Evolutionary conservation across 1,284 basidiomycete species (phyloP), one percentile per base, ranked within the genome.

Genomic region (Neolentinus lepideus): DNA sequence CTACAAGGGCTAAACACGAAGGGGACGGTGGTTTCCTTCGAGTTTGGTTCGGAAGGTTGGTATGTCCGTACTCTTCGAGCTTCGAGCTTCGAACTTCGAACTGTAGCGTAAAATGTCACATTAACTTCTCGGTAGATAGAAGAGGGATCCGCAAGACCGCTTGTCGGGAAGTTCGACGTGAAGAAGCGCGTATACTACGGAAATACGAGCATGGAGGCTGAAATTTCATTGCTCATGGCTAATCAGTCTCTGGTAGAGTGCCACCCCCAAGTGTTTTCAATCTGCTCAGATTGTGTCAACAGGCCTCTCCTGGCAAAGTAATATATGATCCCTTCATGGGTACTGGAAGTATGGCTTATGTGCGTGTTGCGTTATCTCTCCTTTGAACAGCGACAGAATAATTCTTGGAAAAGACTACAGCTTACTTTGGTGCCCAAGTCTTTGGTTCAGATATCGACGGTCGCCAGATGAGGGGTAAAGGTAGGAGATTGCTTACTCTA

Each of bases 381-480:
- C 33, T 58, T 47, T 21, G 19, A 55, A 45, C 22, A 47, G 57
- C 47, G 54, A 53, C n/a, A 14, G 26, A 29, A 48, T 33, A 16
- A 26, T 27, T 21, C 12, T 38, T 26, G 8, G 50, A 24, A 2
- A 21, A 92, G 88, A 89, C 89, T 1, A 80, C 81, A 2, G 91
- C 93, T 0, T 81, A 93, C 65, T 97, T 96, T 62, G 97, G 97
- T 12, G 90, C 94, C 0, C 73, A 84, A 51, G 83, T 95, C 0
- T 84, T 92, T 56, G 97, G 96, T 3, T 96, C 92, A 26, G 97
- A 99, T 69, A 98, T 99, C 54, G 97, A 99, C 64, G 96, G 94
- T 0, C 79, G 96, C 51, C 95, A 98, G 67, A 96, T 99, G 88
- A 78, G 94, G 58, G 96, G 96, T 16, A 97, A 95, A 80, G 81